Base-by-base conservation (phyloP, 2,329 filamentous ascomycete genomes). In the Hypomyces rosellus region DNA sequence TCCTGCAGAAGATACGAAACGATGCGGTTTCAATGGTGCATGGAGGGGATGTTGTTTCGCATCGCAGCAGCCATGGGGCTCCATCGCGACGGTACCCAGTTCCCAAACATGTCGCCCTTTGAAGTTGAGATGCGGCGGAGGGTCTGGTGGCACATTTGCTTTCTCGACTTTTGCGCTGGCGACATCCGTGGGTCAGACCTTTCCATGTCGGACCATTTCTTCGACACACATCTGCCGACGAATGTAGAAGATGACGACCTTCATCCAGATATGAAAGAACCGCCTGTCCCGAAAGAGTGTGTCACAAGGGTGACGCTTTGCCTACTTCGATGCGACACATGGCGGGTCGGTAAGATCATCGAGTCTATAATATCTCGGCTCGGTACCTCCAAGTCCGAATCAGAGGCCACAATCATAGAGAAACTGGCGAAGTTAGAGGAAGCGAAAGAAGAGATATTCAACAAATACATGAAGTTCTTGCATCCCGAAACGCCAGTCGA, bases 81-180 rank as follows among this genome's bases (percentile, higher is more conserved):
- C 14, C 57, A 64, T 43, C 39, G 46, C 12, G 46, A 48, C 18
- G 46, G 46, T 12, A 34, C 40, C 16, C 22, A 33, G 4, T 48
- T 48, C 18, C 46, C 46, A 25, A 48, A 43, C 14, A n/a, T 48
- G 8, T 46, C 37, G 0, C 79, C 81, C 0, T 84, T 85, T 57
- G 82, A 86, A 57, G 77, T 77, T 1, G 82, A 86, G 61, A 85
- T 86, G 73, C 75, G 82, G n/a, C 71, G 83, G 37, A 73, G 83
- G 3, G 69, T 86, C 14, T 86, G 83, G 83, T 84, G 81, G 81
- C 76, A 81, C 59, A 74, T 85, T 20, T 71, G 81, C 42, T 68
- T 83, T 47, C 69, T 80, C 46, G 81, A 84, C 54, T 70, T 74
- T 39, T 76, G 78, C 54, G 76, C 76, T 47, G 80, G 78, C 36